Evolutionary conservation across 2,329 filamentous ascomycete genomes (phyloP).

Genomic region (Capronia epimyces): DNA sequence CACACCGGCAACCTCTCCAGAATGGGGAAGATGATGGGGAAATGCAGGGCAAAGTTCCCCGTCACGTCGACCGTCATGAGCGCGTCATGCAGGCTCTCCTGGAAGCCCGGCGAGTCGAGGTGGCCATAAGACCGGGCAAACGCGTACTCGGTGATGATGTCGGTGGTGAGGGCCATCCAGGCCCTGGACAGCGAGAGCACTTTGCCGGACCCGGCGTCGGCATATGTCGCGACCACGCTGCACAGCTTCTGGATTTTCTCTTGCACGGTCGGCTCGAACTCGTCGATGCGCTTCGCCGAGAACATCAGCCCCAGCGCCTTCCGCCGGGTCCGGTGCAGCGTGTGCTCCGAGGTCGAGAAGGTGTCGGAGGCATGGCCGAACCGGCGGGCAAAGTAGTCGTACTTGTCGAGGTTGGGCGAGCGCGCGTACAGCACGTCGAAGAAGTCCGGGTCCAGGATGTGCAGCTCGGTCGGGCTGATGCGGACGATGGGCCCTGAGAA

Average conservation of each 20-base stretch:
- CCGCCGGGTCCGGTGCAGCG: conserved; percentile 26
- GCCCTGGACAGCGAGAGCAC: conserved; percentile 29
- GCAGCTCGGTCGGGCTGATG: conserved; percentile 31
- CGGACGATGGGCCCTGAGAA: conserved; percentile 16
- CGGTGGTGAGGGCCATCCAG: conserved; percentile 39
- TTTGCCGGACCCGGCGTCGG: conserved; percentile 22
- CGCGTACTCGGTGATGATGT: conserved; percentile 43
- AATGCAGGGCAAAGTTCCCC: conserved; percentile 14
- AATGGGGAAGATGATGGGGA: conserved; percentile 12
- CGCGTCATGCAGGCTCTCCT: conserved; percentile 10
- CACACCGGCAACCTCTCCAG: conserved; percentile 3
- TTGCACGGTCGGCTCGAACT: conserved; percentile 26
- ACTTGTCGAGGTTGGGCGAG: conserved; percentile 29
- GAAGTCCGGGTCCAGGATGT: conserved; percentile 33
- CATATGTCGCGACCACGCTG: conserved; percentile 28
- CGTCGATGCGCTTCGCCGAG: conserved; percentile 26
- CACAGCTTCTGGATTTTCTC: conserved; percentile 11
- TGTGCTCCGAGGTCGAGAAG: conserved; percentile 23
- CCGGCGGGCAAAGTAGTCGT: conserved; percentile 15
- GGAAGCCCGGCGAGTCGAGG: conserved; percentile 13
- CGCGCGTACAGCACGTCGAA: conserved; percentile 34
- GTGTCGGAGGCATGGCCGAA: conserved; percentile 14
- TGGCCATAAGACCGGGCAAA: conserved; percentile 24
- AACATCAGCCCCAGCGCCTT: conserved; percentile 26
- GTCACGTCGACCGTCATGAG: background rate